A percentile compares a stretch with the other conserved stretches of the same genome.
Evolutionary conservation across 1,139 yeast genomes (phyloP).

Genomic region (Saccharomyces pastorianus): DNA sequence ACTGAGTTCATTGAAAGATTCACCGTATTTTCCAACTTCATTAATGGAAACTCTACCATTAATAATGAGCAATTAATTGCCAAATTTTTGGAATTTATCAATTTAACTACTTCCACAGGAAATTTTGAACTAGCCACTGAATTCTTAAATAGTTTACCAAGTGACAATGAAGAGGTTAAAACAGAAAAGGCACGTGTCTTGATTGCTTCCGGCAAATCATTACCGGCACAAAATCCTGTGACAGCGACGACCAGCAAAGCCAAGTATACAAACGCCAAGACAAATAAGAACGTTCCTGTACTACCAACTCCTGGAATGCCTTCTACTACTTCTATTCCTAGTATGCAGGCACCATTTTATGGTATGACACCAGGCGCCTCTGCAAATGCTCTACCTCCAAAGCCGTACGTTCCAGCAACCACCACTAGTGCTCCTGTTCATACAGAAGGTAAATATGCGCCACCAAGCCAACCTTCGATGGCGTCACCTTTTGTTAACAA

Average conservation of each 20-base stretch:
- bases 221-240: background rate
- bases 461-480: constrained; percentile 15
- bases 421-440: constrained; percentile 4
- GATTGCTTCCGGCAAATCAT: constrained; percentile 43
- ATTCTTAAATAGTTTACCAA: constrained; percentile 65
- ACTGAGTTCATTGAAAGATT: constrained; percentile 78
- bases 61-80: constrained; percentile 33
- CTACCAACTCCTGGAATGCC: background rate
- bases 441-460: constrained; percentile 2
- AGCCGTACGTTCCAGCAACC: constrained; percentile 28
- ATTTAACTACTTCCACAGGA: constrained; percentile 73
- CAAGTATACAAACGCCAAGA: constrained; percentile 14
- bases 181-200: constrained; percentile 72
- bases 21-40: constrained; percentile 59
- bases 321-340: background rate
- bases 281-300: background rate
- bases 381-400: constrained; percentile 5
- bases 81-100: constrained; percentile 58
- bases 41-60: constrained; percentile 37
- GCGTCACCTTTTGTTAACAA: constrained; percentile 13
- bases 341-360: background rate
- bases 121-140: constrained; percentile 73
- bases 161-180: constrained; percentile 47
- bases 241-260: constrained; percentile 4
- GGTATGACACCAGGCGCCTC: background rate